Percentiles rank a stretch among this genome's conserved stretches.
Conservation (phyloP, 2,329 filamentous ascomycete species). For the Fonsecaea pedrosoi region DNA sequence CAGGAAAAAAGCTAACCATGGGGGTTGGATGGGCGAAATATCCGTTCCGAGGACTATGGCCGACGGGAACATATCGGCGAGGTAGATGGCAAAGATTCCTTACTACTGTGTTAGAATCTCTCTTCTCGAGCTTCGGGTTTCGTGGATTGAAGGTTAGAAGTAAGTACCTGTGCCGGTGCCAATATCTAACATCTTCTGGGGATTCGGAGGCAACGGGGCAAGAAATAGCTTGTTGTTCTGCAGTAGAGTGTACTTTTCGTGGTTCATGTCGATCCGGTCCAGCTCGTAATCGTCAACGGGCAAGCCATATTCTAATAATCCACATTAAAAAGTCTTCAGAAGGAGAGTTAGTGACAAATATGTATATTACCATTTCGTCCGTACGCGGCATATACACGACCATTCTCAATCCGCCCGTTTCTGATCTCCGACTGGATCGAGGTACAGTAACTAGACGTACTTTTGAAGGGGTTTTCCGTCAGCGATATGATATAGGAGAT, state of each 20-base stretch:
- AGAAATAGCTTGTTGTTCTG: constrained; percentile 33
- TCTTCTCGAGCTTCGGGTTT: constrained; percentile 1
- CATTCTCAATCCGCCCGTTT: constrained; percentile 31
- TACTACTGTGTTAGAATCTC: background rate
- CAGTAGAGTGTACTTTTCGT: constrained; percentile 31
- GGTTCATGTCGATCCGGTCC: constrained; percentile 35
- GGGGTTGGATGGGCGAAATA: constrained; percentile 58
- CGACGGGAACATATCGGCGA: constrained; percentile 47
- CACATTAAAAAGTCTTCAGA: background rate
- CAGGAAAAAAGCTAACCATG: constrained; percentile 41
- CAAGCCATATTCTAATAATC: constrained; percentile 27
- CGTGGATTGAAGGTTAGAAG: background rate
- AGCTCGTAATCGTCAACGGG: constrained; percentile 34
- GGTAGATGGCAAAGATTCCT: constrained; percentile 44
- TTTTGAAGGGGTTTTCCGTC: background rate
- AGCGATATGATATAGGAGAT: constrained; percentile 2
- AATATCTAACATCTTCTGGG: constrained; percentile 35
- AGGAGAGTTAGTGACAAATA: background rate
- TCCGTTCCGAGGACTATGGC: constrained; percentile 56
- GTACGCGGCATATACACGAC: constrained; percentile 29
- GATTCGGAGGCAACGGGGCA: constrained; percentile 29
- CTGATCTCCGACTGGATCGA: constrained; percentile 32
- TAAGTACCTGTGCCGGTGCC: constrained; percentile 29
- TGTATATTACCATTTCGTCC: constrained; percentile 24
- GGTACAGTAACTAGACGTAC: constrained; percentile 28